Evolutionary conservation across 441 rosid genomes (phyloP).

Genomic region (Aquilaria agallochum): DNA sequence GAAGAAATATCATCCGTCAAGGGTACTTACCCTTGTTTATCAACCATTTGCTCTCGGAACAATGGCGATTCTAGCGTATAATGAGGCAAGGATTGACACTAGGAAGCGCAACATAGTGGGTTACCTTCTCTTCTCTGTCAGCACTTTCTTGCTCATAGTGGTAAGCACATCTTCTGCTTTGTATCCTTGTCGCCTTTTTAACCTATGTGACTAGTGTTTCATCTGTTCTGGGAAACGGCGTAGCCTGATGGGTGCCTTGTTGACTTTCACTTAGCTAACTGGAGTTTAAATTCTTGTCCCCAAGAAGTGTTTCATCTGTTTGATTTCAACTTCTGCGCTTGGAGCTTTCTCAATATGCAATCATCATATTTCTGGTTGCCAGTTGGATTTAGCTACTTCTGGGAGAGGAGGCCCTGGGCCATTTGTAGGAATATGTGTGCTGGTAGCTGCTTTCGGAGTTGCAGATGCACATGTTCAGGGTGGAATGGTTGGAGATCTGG

Average conservation of each 20-base stretch:
- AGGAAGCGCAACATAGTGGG: slow-evolving; percentile 31
- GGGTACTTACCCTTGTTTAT: slow-evolving; percentile 35
- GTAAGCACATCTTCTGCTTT: slow-evolving; percentile 20
- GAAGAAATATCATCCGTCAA: slow-evolving; percentile 37
- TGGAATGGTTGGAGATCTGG: slow-evolving; percentile 44
- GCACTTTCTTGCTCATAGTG: slow-evolving; percentile 33
- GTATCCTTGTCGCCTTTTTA: not conserved
- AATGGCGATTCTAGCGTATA: slow-evolving; percentile 7
- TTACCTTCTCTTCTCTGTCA: slow-evolving; percentile 23
- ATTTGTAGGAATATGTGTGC: slow-evolving; percentile 29
- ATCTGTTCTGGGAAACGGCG: too few relatives aligned
- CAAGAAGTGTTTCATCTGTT: too few relatives aligned
- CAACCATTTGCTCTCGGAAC: slow-evolving; percentile 1
- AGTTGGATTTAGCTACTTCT: slow-evolving; percentile 33
- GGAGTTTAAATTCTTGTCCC: not conserved
- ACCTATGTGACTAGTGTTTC: not conserved
- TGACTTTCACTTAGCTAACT: not conserved
- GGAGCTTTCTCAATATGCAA: not conserved
- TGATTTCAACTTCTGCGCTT: not conserved
- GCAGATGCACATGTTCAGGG: slow-evolving; percentile 47
- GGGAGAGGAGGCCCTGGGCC: slow-evolving; percentile 37
- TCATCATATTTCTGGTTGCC: slow-evolving; percentile 6
- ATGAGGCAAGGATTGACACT: slow-evolving; percentile 31
- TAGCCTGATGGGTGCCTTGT: too few relatives aligned
- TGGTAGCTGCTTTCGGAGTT: slow-evolving; percentile 32